Evolutionary conservation across 331 rosid species (phyloP), one percentile per base, ranked within the genome.

Genomic region (Phaseolus coccineus): DNA sequence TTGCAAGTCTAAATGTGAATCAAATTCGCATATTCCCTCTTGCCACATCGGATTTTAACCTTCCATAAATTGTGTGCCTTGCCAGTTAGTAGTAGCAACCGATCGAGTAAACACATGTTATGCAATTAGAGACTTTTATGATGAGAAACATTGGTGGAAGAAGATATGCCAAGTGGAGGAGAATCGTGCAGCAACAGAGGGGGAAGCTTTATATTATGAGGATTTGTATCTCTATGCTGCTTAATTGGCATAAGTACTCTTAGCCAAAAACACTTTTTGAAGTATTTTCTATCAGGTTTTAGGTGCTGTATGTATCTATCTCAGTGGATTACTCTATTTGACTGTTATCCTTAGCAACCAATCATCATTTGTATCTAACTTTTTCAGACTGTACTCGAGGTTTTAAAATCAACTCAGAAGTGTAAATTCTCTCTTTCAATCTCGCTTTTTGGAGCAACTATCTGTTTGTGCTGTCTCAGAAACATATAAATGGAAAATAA

Each of bases 131-230:
- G 69, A 66, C n/a, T 35, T 46, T 46, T 15, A 3, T 65, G 39
- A 80, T 67, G 84, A 77, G 83, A 71, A 73, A 77, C 37, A 79
- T 69, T 70, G 83, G 89, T 25, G 80, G 85, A 25, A 81, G 85
- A 86, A 89, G 93, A 76, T 66, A 87, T 81, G 74, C 74, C 37
- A 92, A 87, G 85, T 94, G 92, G 93, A 92, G 85, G 76, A 83
- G 89, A 90, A 84, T 87, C 77, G 84, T 84, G 74, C 90, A 87
- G 88, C 97, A 93, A 31, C 97, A 90, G 48, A 90, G 83, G 75
- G 97, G 96, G 71, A 92, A 93, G 90, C 84, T 95, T 62, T 90
- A 87, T 72, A 93, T 95, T 62, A 88, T 89, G 88, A 88, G 93
- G 91, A 82, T 90, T 27, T 95, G 97, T 80, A 85, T 95, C 74